Base-by-base conservation (phyloP, 257 asterid genomes). In the Paraleonurus japonicus region DNA sequence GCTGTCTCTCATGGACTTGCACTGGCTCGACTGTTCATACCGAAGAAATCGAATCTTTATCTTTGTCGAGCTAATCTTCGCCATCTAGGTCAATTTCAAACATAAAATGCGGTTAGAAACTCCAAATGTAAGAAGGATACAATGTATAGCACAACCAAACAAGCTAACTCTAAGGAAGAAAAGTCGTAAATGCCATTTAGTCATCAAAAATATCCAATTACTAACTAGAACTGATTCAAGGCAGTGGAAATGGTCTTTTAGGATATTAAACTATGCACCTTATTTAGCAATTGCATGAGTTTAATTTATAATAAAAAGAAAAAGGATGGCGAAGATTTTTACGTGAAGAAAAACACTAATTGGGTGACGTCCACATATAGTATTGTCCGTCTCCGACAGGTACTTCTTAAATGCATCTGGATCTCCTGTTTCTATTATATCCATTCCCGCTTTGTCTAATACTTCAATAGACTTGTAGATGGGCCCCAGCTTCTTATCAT, bases 291-390 rank as follows among this genome's bases (percentile, higher is more conserved):
- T 32, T 32, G 6, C 8, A 32, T 32, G 37, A 32, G 37, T 4
- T 32, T 32, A 30, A 30, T 30, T 30, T 30, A 30, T 30, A 41
- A 22, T 43, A 69, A 47, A 12, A 7, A 58, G 12, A n/a, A 26
- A 33, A 54, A 32, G 27, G 73, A 66, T 53, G 58, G 75, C 51
- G 11, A 78, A 85, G 81, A 79, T 23, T 53, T 19, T 86, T 88
- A 91, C 99, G 71, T 94, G 98, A 76, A 94, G 97, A 71, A 94
- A 91, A 67, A 94, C 98, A 57, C 96, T 85, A 60, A 94, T 94
- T 26, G 99, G 99, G 75, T 94, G 96, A 1, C 98, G 95, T 24
- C 99, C 99, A 73, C 99, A 94, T 23, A 94, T 94, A 48, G 99
- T 94, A 78, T 94, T 94, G 76, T 89, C 93, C 2, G 99, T 94